Evolutionary conservation across 2,329 filamentous ascomycete species (phyloP).

Genomic region (Cyphellophora attinorum): DNA sequence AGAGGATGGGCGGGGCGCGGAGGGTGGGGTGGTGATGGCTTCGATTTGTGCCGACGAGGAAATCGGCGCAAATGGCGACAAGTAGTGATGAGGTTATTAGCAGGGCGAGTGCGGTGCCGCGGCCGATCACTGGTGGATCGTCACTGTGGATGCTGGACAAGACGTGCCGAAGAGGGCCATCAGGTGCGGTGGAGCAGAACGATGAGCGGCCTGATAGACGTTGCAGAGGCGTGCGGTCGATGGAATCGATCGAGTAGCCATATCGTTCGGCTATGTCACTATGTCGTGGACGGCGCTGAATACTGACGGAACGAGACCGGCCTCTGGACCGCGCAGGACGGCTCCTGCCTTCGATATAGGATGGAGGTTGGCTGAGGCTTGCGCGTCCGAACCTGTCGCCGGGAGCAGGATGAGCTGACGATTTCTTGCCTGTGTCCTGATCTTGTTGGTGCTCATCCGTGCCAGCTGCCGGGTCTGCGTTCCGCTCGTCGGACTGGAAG

Average conservation of each 20-base stretch:
- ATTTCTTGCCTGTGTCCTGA: too few species aligned
- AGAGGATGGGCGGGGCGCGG: constrained; percentile 57
- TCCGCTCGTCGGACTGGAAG: too few species aligned
- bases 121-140: constrained; percentile 59
- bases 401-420: too few species aligned
- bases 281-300: too few species aligned
- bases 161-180: background rate
- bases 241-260: background rate
- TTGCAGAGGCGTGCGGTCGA: background rate
- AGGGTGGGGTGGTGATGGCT: constrained; percentile 65
- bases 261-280: too few species aligned
- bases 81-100: constrained; percentile 61
- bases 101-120: constrained; percentile 60
- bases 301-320: background rate
- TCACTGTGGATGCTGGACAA: constrained; percentile 23
- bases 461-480: too few species aligned
- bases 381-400: too few species aligned
- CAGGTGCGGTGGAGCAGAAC: constrained; percentile 2
- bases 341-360: too few species aligned
- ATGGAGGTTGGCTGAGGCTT: too few species aligned
- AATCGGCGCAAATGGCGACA: constrained; percentile 66
- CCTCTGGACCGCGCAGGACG: constrained; percentile 1
- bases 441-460: too few species aligned
- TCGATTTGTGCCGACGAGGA: constrained; percentile 66
- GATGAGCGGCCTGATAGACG: constrained; percentile 3